Base-by-base conservation (phyloP, 2,329 filamentous ascomycete species). In the Aspergillus alliaceus region DNA sequence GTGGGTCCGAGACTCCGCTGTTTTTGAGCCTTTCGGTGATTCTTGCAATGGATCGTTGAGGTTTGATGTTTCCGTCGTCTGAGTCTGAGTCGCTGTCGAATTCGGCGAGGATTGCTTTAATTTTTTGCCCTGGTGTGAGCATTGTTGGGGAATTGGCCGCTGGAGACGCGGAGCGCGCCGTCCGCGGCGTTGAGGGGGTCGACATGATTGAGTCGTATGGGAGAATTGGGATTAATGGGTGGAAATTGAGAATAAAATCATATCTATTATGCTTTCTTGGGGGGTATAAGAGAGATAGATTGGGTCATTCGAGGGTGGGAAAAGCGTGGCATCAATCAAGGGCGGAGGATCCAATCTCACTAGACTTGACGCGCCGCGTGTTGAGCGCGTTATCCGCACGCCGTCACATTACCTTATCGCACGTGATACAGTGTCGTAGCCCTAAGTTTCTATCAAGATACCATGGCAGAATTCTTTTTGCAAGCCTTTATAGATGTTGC, bases 71-170 rank as follows among this genome's bases (percentile, higher is more conserved):
- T 39, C 76, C 72, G 9, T 75, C 75, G 14, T 82, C 79, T 1
- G 75, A 73, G 4, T 81, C 77, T 0, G 74, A 78, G 46, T 80
- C 79, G 54, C 74, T 75, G 50, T 76, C 72, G 42, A 82, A 80
- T 50, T 75, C 72, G 29, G 80, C 79, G 48, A 83, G 71, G 65
- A 82, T 74, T 7, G 79, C 79, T 59, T 77, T 77, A 49, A 82
- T 77, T 64, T 82, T 83, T 54, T 72, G 73, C 50, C 76, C 72
- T 4, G 79, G 78, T 0, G 77, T 77, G 48, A 79, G 68, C 50
- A 76, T 68, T n/a, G 59, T 64, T 2, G 72, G 71, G 0, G 73
- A 74, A 35, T 62, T 60, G 20, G 62, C 61, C 3, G 59, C 53
- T 12, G 66, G 59, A 22, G 72, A 70, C 63, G 63, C 63, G 61